Evolutionary conservation across 352 stramenopile genomes (phyloP), one percentile per base, ranked within the genome.

Genomic region (Phytophthora cactorum): DNA sequence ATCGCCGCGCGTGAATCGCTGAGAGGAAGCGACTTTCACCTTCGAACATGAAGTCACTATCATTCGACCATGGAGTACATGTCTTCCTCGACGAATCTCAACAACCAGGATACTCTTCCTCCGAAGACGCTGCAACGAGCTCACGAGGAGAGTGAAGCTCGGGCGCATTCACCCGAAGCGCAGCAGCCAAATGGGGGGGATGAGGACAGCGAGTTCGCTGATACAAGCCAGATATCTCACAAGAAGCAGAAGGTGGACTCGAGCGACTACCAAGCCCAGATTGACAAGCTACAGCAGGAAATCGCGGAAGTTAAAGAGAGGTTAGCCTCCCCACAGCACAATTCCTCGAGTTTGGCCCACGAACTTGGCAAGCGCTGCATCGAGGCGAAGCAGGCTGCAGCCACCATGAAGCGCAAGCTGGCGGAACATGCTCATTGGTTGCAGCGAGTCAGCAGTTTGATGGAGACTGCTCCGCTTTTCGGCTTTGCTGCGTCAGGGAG

Each of bases 221-320:
- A 68, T 5, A 12, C 17, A 17, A 53, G 17, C 9, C 68, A 74
- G 17, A 66, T 68, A 5, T 74, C 67, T 5, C 72, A 76, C 22
- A 90, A 88, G 59, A 81, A 79, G 14, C 82, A 85, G 34, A 88
- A 82, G 46, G n/a, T 72, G 11, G 79, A 91, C n/a, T 28, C 55
- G 1, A 65, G 65, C 25, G 56, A 80, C 17, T 78, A 76, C 41
- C 54, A 69, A 32, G 52, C 44, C 0, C 63, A 84, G 38, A 79
- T 84, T 34, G 68, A 71, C 5, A 62, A 51, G 14, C 39, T 87
- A 15, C 70, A 70, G 22, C 63, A 71, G 6, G 67, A 91, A 31
- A 72, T 87, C 38, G 59, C 60, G 1, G 44, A 73, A 27, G n/a
- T 82, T 29, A 58, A 75, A 54, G 39, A 56, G 4, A 52, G 66